Conservation (phyloP, 2,329 filamentous ascomycete genomes). For the Mycogone perniciosa region DNA sequence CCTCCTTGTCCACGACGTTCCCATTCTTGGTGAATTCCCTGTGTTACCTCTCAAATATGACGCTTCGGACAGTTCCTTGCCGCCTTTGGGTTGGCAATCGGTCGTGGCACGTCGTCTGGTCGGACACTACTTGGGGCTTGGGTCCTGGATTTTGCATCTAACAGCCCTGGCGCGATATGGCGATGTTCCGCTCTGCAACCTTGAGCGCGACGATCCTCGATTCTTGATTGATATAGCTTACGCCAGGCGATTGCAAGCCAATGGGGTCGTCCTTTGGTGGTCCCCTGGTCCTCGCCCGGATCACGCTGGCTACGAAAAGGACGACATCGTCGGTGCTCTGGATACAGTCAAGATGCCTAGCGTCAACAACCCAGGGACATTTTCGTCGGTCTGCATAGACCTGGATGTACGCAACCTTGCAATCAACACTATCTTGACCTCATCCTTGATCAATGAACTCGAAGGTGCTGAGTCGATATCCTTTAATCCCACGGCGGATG, state of each 20-base stretch:
- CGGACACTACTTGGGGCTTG: slow-evolving; percentile 85
- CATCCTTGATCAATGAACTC: slow-evolving; percentile 91
- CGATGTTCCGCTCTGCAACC: slow-evolving; percentile 88
- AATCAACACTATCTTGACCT: slow-evolving; percentile 96
- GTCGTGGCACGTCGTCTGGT: slow-evolving; percentile 83
- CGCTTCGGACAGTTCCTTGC: slow-evolving; percentile 75
- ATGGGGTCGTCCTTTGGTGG: slow-evolving; percentile 97
- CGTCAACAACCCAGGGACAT: slow-evolving; percentile 88
- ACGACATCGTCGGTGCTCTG: slow-evolving; percentile 76
- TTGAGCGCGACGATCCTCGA: slow-evolving; percentile 88
- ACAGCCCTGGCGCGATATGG: slow-evolving; percentile 85
- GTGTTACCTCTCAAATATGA: slow-evolving; percentile 77
- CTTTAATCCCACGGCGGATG: slow-evolving; percentile 55
- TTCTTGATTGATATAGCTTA: slow-evolving; percentile 97
- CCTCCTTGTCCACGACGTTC: slow-evolving; percentile 76
- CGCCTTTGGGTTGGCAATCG: slow-evolving; percentile 87
- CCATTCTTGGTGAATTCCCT: slow-evolving; percentile 77
- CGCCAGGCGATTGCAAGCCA: slow-evolving; percentile 79
- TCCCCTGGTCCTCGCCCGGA: slow-evolving; percentile 80
- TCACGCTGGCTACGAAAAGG: slow-evolving; percentile 91
- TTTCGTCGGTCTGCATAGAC: slow-evolving; percentile 94
- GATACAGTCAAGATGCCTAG: slow-evolving; percentile 88
- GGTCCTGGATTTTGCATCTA: slow-evolving; percentile 84
- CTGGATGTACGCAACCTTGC: slow-evolving; percentile 88
- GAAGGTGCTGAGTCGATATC: slow-evolving; percentile 84